Evolutionary conservation across 495 filamentous ascomycete species (phyloP), one percentile per base, ranked within the genome.

Genomic region (Penicillium samsonianum): DNA sequence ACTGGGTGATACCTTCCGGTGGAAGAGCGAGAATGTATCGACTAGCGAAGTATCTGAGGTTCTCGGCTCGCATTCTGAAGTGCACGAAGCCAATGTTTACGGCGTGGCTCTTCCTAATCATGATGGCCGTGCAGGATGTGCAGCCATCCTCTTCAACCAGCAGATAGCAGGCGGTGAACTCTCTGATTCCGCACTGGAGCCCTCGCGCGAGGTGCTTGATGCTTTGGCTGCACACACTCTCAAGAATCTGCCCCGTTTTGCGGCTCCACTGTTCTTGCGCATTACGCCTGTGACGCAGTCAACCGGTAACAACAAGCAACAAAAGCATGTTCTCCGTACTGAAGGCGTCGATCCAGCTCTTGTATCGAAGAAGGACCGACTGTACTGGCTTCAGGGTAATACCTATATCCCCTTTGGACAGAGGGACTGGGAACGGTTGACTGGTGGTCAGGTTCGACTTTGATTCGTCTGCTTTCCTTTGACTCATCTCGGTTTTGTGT

Each of bases 21-120:
- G 93, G 93, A 96, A 96, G 78, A 86, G 84, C 43, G 93, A 98
- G 73, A 98, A 97, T 53, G 90, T 96, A 3, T 93, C 96, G 60
- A 92, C 95, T 6, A 82, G 83, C 22, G 86, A 91, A 50, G 85
- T 85, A 0, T 77, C 87, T 3, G 85, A 90, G 53, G 83, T 84
- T 0, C 65, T 97, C 0, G 88, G 90, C 3, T 65, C 72, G 1
- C 88, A 92, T 59, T 77, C 87, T 0, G 78, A 77, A 0, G 78
- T 96, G 14, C 67, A 80, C 23, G 92, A 96, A 71, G 87, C 89
- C 22, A 95, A 93, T 59, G 92, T 97, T 1, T 97, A 96, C 60
- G 92, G 92, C 23, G 90, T 97, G 0, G 67, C 83, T 23, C 69
- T 97, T 4, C 92, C 92, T 4, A 76, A 87, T 35, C 91, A 95